These are phyloP conservation scores for Botryotinia globosa DNA, from an alignment of 2,329 filamentous ascomycete genomes.

Conservation along the genomic window DNA sequence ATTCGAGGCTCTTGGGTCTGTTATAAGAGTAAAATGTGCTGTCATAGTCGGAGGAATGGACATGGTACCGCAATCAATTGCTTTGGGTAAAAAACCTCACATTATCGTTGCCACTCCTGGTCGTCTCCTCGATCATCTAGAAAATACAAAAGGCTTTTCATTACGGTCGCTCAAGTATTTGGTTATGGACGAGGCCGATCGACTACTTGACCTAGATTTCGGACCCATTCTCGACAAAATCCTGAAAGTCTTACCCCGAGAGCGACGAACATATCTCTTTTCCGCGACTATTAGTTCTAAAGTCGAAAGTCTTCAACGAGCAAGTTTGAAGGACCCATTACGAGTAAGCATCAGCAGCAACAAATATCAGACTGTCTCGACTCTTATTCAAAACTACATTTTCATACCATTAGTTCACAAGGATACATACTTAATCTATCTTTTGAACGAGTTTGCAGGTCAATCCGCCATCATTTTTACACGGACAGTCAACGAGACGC, in stretches of 20 bases:
- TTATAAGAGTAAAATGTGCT: constrained; percentile 83
- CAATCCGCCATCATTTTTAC: constrained; percentile 88
- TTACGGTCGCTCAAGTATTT: constrained; percentile 79
- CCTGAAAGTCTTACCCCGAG: constrained; percentile 78
- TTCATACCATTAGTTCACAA: constrained; percentile 86
- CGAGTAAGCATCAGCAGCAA: constrained; percentile 76
- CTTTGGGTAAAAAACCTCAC: constrained; percentile 93
- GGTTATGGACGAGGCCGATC: constrained; percentile 93
- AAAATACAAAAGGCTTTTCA: constrained; percentile 96
- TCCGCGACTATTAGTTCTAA: constrained; percentile 93
- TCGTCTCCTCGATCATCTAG: constrained; percentile 83
- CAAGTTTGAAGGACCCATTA: constrained; percentile 79
- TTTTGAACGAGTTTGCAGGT: constrained; percentile 84
- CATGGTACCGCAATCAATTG: constrained; percentile 88
- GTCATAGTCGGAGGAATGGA: constrained; percentile 92
- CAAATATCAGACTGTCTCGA: constrained; percentile 90
- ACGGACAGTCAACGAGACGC: constrained; percentile 85
- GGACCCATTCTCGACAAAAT: constrained; percentile 91
- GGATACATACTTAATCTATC: constrained; percentile 82
- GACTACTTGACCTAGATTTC: constrained; percentile 90
- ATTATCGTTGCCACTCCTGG: constrained; percentile 91
- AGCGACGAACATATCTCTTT: constrained; percentile 82
- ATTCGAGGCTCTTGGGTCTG: constrained; percentile 81
- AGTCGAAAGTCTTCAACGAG: constrained; percentile 87
- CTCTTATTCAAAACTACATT: constrained; percentile 79